Base-by-base conservation (phyloP, 305 asterid species). In the Fraxinus nigra region DNA sequence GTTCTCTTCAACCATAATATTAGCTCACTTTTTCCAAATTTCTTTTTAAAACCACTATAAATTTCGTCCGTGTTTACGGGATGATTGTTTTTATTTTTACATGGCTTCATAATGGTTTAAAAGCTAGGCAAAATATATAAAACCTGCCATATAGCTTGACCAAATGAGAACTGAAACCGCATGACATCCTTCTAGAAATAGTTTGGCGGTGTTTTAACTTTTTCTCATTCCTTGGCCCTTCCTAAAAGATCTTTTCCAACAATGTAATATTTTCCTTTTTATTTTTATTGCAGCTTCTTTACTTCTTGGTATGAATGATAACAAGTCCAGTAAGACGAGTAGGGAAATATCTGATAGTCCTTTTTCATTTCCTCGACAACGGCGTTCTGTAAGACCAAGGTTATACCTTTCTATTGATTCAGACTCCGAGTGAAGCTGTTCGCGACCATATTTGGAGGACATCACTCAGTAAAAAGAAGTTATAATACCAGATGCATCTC, bases 331-430 rank as follows among this genome's bases (percentile, higher is more conserved):
- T 54, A 92, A 93, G 91, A 80, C 83, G 48, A 84, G 89, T 81
- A 90, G 95, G 87, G 98, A 92, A 88, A 89, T 93, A 84, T 87
- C 94, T 26, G 97, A 91, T 83, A 90, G 97, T 85, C 97, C 98
- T 63, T 90, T 94, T 85, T 81, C 89, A 33, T 89, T 92, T 84
- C 98, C 98, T 70, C 95, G 98, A 72, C 98, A 94, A 82, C 88
- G 91, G 79, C 99, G 98, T 74, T 93, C 98, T 63, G 98, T 96
- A 85, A 93, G 97, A 88, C 97, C 93, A 75, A 89, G 95, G 87
- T 84, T 94, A 72, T 84, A 89, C 82, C 87, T 92, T 56, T 90
- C 94, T 79, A 89, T 91, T 83, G 97, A 90, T 85, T 92, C 99
- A 78, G 98, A 91, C 72, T 91, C 99, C 3, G 98, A 93, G 91